These are phyloP conservation scores for Dicorynia guianensis DNA, from an alignment of 306 rosid genomes.

Conservation along the genomic window DNA sequence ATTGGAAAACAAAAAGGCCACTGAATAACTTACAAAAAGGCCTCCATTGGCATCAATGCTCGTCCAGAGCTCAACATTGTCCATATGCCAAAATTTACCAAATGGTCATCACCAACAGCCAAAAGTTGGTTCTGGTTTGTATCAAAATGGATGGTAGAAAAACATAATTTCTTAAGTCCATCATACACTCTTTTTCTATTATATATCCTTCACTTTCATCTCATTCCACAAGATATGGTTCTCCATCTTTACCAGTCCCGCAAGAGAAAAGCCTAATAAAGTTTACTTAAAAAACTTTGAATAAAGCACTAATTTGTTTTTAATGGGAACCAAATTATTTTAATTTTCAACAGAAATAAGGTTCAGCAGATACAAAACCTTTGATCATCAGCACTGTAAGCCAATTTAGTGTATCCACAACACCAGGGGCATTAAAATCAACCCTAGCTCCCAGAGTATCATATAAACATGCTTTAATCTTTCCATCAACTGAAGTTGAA, in stretches of 20 bases:
- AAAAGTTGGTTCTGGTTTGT: slow-evolving; percentile 40
- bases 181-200: slow-evolving; percentile 38
- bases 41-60: slow-evolving; percentile 42
- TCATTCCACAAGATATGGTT: slow-evolving; percentile 57
- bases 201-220: slow-evolving; percentile 44
- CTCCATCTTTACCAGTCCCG: slow-evolving; percentile 49
- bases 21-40: slow-evolving; percentile 40
- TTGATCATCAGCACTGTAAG: slow-evolving; percentile 44
- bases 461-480: slow-evolving; percentile 50
- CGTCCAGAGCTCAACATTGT: slow-evolving; percentile 38
- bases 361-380: slow-evolving; percentile 42
- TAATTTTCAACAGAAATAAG: not conserved
- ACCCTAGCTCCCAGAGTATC: slow-evolving; percentile 19
- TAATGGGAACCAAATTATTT: slow-evolving; percentile 7
- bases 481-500: slow-evolving; percentile 50
- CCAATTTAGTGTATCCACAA: slow-evolving; percentile 43
- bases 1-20: slow-evolving; percentile 3
- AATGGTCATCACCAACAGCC: slow-evolving; percentile 54
- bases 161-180: slow-evolving; percentile 47
- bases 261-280: slow-evolving; percentile 52
- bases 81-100: slow-evolving; percentile 61
- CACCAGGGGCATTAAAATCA: slow-evolving; percentile 45
- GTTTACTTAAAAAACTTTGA: slow-evolving; percentile 9
- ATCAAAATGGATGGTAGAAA: slow-evolving; percentile 44
- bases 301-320: not conserved